These are phyloP conservation scores for Termitomyces heimii DNA, from an alignment of 768 basidiomycete species.

Conservation along the genomic window DNA sequence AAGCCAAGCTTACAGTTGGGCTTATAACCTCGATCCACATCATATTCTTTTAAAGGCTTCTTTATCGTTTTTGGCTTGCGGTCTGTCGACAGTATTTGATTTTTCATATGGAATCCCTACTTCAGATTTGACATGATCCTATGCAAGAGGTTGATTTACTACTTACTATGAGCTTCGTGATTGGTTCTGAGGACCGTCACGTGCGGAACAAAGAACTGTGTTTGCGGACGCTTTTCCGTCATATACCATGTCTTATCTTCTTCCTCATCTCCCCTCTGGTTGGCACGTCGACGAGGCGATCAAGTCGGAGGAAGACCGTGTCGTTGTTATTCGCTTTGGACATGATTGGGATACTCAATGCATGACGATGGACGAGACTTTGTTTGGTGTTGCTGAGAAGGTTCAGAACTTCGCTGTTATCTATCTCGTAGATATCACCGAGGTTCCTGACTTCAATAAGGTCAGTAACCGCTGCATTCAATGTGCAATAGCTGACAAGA, in stretches of 20 bases:
- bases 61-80: not conserved
- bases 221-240: not conserved
- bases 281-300: constrained; percentile 99
- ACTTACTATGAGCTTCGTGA: not conserved
- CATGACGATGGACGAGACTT: constrained; percentile 99
- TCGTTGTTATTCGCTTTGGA: constrained; percentile 92
- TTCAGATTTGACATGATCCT: not conserved
- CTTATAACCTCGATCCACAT: not conserved
- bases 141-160: not conserved
- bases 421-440: constrained; percentile 91
- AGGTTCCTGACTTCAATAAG: constrained; percentile 99
- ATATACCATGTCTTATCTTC: constrained; percentile 75
- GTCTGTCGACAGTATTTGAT: not conserved
- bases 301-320: constrained; percentile 93
- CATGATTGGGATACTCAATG: constrained; percentile 92
- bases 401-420: constrained; percentile 99
- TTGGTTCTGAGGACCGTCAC: too few relatives aligned
- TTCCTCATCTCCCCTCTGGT: constrained; percentile 83
- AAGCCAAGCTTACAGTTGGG: too few relatives aligned
- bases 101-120: not conserved
- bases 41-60: not conserved
- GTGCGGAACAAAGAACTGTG: not conserved
- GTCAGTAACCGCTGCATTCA: constrained; percentile 31
- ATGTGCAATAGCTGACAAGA: not conserved
- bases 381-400: constrained; percentile 88